These are phyloP conservation scores for Backusella australiensis DNA, from an alignment of 192 early-diverging fungal genomes.

Conservation along the genomic window DNA sequence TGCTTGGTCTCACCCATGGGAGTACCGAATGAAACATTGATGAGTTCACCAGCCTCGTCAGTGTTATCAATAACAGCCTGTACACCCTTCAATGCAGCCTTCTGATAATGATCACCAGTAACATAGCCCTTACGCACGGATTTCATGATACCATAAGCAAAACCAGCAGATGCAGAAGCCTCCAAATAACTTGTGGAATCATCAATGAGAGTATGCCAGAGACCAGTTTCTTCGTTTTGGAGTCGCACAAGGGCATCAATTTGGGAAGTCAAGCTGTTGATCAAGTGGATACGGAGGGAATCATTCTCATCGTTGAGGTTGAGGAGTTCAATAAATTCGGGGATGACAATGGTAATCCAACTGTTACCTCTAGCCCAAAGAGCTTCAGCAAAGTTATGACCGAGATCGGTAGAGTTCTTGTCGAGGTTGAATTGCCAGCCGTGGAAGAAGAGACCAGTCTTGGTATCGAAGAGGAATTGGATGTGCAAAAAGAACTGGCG, in stretches of 20 bases:
- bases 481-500: constrained; percentile 19
- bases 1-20: constrained; percentile 18
- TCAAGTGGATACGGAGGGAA: constrained; percentile 12
- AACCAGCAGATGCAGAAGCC: constrained; percentile 18
- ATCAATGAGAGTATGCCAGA: constrained; percentile 22
- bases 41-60: constrained; percentile 17
- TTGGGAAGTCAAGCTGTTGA: constrained; percentile 12
- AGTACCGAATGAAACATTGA: constrained; percentile 20
- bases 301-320: constrained; percentile 4
- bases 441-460: constrained; percentile 21
- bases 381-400: constrained; percentile 21
- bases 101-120: background rate
- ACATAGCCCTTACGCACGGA: constrained; percentile 16
- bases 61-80: constrained; percentile 14
- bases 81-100: constrained; percentile 10
- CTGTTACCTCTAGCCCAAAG: constrained; percentile 26
- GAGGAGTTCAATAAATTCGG: constrained; percentile 24
- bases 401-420: background rate
- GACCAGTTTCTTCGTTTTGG: constrained; percentile 16
- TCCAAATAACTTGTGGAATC: constrained; percentile 12
- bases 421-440: constrained; percentile 16
- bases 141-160: constrained; percentile 23
- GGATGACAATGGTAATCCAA: constrained; percentile 28
- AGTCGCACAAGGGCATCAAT: background rate
- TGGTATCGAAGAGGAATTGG: constrained; percentile 15